Percentiles rank a stretch among this genome's conserved stretches.
phyloP scores from a whole-genome alignment of 257 asterid genomes.

The Thymus mandschuricus region DNA sequence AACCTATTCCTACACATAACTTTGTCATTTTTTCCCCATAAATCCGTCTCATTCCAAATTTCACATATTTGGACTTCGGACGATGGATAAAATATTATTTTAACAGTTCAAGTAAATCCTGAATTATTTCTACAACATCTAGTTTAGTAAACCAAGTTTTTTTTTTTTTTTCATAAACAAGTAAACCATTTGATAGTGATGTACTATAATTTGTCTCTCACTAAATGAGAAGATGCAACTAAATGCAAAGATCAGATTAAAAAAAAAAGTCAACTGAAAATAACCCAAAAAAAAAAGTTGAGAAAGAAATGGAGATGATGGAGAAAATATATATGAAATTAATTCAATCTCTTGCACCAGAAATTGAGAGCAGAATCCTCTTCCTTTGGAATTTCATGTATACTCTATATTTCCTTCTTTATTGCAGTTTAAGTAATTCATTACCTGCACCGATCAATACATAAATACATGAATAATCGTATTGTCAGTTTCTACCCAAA shows the following conservation, averaged over 20 bases:
- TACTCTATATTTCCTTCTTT: conserved; percentile 36
- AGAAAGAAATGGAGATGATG: background rate
- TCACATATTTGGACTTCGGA: too few species aligned
- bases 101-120: too few species aligned
- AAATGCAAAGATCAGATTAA: background rate
- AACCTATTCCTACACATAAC: too few species aligned
- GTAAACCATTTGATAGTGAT: background rate
- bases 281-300: background rate
- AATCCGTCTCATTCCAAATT: too few species aligned
- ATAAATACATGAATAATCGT: background rate
- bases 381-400: background rate
- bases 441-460: conserved; percentile 36
- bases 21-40: too few species aligned
- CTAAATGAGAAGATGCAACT: background rate
- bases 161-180: background rate
- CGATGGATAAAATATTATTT: too few species aligned
- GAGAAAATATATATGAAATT: background rate
- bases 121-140: too few species aligned
- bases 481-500: background rate
- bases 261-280: background rate
- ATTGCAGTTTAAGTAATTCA: conserved; percentile 40
- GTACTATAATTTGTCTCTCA: background rate
- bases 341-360: too few species aligned
- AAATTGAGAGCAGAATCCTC: too few species aligned
- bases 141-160: too few species aligned